Evolutionary conservation across 176 grass and related monocot species (phyloP).

Genomic region (Coix lacrymajobi): DNA sequence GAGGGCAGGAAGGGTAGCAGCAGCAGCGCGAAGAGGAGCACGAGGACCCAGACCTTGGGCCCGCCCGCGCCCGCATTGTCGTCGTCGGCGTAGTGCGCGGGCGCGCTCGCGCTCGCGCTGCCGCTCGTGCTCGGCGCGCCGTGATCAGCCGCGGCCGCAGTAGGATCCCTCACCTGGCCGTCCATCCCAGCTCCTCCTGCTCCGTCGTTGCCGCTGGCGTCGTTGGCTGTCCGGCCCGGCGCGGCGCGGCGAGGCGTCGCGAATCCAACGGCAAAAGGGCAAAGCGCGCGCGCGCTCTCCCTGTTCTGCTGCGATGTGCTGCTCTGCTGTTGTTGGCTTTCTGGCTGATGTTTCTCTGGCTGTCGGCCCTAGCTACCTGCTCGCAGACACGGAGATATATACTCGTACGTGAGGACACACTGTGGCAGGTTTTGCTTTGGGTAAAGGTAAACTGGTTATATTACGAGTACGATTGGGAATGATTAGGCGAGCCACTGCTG

Average conservation of each 20-base stretch:
- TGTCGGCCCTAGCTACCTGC: too few species aligned
- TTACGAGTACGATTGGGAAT: conserved; percentile 17
- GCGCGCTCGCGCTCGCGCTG: background rate
- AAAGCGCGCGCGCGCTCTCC: background rate
- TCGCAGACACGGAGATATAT: background rate
- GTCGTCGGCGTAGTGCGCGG: conserved; percentile 16
- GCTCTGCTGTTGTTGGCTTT: background rate
- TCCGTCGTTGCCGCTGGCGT: background rate
- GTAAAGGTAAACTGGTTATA: background rate
- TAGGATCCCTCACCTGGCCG: background rate
- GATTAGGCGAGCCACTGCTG: conserved; percentile 3
- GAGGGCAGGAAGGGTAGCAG: conserved; percentile 64
- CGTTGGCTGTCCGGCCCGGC: background rate
- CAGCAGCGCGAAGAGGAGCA: conserved; percentile 58
- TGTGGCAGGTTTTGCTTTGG: background rate
- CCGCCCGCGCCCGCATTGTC: conserved; percentile 38
- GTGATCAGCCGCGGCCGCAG: background rate
- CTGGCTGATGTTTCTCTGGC: background rate
- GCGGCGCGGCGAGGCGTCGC: background rate
- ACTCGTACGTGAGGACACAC: background rate
- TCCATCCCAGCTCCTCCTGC: conserved; percentile 4
- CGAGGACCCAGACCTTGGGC: conserved; percentile 60
- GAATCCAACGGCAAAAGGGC: conserved; percentile 26
- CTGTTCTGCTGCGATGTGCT: background rate
- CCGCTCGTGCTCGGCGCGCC: conserved; percentile 6